Percentiles rank a stretch among this genome's conserved stretches.
These are phyloP conservation scores for Rhodotorula sp. DNA, from an alignment of 1,284 basidiomycete genomes.

Conservation along the genomic window DNA sequence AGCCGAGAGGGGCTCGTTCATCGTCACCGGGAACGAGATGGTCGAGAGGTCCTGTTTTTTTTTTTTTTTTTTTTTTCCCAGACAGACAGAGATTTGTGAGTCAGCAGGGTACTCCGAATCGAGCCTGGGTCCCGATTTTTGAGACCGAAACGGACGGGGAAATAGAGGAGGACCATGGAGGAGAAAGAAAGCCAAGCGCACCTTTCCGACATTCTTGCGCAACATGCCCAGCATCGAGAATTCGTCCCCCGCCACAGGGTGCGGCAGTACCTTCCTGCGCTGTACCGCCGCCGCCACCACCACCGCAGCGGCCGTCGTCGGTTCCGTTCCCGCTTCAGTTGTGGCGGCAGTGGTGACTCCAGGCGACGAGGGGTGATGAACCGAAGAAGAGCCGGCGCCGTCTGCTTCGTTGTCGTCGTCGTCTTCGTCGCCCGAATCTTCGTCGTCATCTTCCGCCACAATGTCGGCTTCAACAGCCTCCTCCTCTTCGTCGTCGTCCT, in stretches of 20 bases:
- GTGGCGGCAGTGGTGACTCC: neutral
- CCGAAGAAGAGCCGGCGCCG: constrained; percentile 9
- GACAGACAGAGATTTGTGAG: neutral
- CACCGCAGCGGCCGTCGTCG: neutral
- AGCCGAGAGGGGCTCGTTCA: constrained; percentile 82
- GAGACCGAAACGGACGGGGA: too few species aligned
- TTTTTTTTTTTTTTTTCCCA: too few species aligned
- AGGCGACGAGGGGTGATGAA: neutral
- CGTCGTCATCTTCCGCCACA: constrained; percentile 42
- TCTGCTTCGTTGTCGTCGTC: neutral
- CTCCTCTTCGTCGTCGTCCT: neutral
- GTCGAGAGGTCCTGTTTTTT: constrained; percentile 70
- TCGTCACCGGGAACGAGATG: constrained; percentile 77
- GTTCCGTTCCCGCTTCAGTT: neutral
- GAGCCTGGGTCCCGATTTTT: too few species aligned
- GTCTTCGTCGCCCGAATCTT: constrained; percentile 39
- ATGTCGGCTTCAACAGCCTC: constrained; percentile 23
- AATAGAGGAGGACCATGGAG: too few species aligned
- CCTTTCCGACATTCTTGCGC: constrained; percentile 91
- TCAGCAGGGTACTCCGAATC: too few species aligned
- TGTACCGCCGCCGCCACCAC: constrained; percentile 44
- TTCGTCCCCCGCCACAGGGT: constrained; percentile 64
- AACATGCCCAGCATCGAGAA: constrained; percentile 80
- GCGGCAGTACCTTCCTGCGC: constrained; percentile 64
- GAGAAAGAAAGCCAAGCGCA: constrained; percentile 45